These are phyloP conservation scores for Phascolomyces articulosus DNA, from an alignment of 371 early-diverging fungal genomes.

Conservation along the genomic window DNA sequence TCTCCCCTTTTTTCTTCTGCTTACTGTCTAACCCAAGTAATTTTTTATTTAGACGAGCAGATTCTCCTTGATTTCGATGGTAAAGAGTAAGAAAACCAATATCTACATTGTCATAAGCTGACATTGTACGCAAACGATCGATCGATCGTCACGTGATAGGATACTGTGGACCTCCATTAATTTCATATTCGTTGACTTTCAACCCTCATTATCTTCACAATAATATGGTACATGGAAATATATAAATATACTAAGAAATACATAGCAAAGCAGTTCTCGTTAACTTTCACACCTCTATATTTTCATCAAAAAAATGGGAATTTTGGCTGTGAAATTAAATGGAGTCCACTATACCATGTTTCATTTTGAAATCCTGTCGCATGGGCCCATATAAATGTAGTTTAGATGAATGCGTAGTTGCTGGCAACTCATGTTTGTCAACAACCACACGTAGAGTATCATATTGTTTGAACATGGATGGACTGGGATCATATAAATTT, in stretches of 20 bases:
- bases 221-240: too few species aligned
- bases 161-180: too few species aligned
- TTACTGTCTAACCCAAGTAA: neutral
- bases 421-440: slow-evolving; percentile 33
- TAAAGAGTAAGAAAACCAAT: slow-evolving; percentile 39
- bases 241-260: too few species aligned
- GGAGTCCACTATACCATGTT: too few species aligned
- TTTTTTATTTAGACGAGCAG: slow-evolving; percentile 34
- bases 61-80: slow-evolving; percentile 49
- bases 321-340: too few species aligned
- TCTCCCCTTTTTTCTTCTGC: neutral
- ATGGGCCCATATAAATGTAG: slow-evolving; percentile 38
- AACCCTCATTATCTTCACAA: too few species aligned
- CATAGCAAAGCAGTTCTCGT: too few species aligned
- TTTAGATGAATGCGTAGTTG: neutral
- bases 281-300: too few species aligned
- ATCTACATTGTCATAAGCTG: slow-evolving; percentile 18
- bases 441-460: slow-evolving; percentile 30
- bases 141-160: slow-evolving; percentile 37
- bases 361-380: slow-evolving; percentile 50
- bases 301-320: too few species aligned
- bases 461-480: slow-evolving; percentile 24
- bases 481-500: slow-evolving; percentile 23
- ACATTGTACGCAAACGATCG: slow-evolving; percentile 18
- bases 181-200: too few species aligned